A percentile compares a stretch with the other conserved stretches of the same genome.
These are phyloP conservation scores for Candida freyschussii DNA, from an alignment of 1,139 yeast species.

Conservation along the genomic window DNA sequence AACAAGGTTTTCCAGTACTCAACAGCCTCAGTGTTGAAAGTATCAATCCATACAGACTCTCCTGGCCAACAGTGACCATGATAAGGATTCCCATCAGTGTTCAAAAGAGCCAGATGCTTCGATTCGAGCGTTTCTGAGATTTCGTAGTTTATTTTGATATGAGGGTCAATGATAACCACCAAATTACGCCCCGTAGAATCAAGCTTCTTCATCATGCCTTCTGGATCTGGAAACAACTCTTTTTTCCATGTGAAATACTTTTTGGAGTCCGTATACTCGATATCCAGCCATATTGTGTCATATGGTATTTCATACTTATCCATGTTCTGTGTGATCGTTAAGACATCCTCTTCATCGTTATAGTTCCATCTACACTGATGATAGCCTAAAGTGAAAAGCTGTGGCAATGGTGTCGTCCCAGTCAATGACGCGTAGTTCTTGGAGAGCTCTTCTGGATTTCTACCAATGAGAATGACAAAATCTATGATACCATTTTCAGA, in stretches of 20 bases:
- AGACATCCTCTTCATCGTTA: constrained; percentile 79
- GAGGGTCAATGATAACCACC: constrained; percentile 89
- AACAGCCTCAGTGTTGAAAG: constrained; percentile 61
- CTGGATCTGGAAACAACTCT: constrained; percentile 70
- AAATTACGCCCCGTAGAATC: constrained; percentile 74
- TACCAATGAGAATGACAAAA: constrained; percentile 62
- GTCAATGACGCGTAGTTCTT: constrained; percentile 65
- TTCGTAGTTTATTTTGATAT: constrained; percentile 65
- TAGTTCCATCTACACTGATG: constrained; percentile 99
- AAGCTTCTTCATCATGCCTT: constrained; percentile 55
- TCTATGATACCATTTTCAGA: constrained; percentile 87
- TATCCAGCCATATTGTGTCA: constrained; percentile 93
- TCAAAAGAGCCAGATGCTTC: constrained; percentile 37
- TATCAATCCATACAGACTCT: constrained; percentile 88
- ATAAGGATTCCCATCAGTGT: constrained; percentile 48
- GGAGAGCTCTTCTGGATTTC: constrained; percentile 56
- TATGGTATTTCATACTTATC: constrained; percentile 76
- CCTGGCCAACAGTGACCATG: constrained; percentile 99
- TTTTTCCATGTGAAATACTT: constrained; percentile 90
- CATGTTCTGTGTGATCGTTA: constrained; percentile 62
- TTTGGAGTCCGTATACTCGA: constrained; percentile 82
- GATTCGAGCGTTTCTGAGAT: constrained; percentile 51
- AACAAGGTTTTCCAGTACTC: constrained; percentile 55
- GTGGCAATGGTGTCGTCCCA: constrained; percentile 76
- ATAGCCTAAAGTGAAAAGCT: constrained; percentile 75